phyloP scores from a whole-genome alignment of 2,329 filamentous ascomycete genomes.

The Aureobasidium vineae region DNA sequence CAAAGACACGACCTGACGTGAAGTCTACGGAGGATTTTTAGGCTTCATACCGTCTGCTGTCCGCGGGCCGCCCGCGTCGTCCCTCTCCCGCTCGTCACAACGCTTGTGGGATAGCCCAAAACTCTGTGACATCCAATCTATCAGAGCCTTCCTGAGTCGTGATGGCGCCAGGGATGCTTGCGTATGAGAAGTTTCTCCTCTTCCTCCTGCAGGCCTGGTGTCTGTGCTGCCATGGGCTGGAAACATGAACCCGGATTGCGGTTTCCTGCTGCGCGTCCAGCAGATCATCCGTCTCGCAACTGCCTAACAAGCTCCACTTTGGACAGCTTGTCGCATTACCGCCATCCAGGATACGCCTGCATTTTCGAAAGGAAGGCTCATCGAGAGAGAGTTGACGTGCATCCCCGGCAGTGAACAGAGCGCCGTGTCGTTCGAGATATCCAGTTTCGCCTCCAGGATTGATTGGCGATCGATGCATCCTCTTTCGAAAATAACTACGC shows the following conservation, averaged over 20 bases:
- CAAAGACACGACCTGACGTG: conserved; percentile 21
- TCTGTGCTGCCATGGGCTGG: conserved; percentile 22
- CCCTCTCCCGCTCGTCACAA: conserved; percentile 21
- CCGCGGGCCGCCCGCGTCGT: conserved; percentile 22
- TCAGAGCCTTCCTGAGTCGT: conserved; percentile 13
- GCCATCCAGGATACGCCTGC: conserved; percentile 23
- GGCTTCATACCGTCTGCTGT: conserved; percentile 23
- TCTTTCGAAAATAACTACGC: conserved; percentile 21
- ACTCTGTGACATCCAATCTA: conserved; percentile 3
- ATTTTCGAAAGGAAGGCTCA: conserved; percentile 1
- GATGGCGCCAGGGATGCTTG: conserved; percentile 18
- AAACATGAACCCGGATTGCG: conserved; percentile 21
- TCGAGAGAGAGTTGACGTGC: conserved; percentile 19
- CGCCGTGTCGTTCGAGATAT: neutral
- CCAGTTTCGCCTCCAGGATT: conserved; percentile 9
- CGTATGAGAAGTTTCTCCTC: conserved; percentile 3
- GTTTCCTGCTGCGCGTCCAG: conserved; percentile 22
- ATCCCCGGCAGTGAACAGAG: conserved; percentile 1
- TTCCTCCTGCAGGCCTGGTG: conserved; percentile 1
- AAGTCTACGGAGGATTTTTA: conserved; percentile 19
- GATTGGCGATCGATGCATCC: conserved; percentile 18
- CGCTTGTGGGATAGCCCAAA: conserved; percentile 22
- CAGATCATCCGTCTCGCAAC: conserved; percentile 22
- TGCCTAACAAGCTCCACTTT: conserved; percentile 15
- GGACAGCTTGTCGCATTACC: conserved; percentile 16